Evolutionary conservation across 495 filamentous ascomycete species (phyloP), one percentile per base, ranked within the genome.

Genomic region (Aspergillus nidulans): DNA sequence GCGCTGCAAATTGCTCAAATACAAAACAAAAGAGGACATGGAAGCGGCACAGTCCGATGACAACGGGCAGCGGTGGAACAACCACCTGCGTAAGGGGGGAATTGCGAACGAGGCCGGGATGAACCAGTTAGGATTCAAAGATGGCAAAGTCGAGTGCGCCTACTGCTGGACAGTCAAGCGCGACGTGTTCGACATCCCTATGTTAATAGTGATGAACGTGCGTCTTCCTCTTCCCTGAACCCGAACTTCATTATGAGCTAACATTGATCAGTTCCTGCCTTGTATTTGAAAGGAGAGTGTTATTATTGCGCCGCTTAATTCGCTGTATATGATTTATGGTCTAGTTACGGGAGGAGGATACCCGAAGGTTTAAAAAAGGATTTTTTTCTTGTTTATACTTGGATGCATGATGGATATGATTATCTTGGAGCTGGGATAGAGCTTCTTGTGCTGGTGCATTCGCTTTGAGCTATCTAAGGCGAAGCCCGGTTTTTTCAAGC

Each of bases 151-250:
- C 45, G 89, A 96, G 64, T 96, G 91, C 76, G 90, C 85, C 62
- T 95, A 91, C 72, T 92, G 88, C 75, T 98, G 94, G 92, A 91
- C 89, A 57, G 91, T 97, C 53, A 94, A 92, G 77, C 78, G 94
- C 56, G 94, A 98, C 70, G 89, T 94, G 42, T 98, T 97, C 74
- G 94, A 97, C 70, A 96, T 98, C 69, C 94, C 94, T 24, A 97
- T 96, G 91, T 72, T 98, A 69, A 94, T 97, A 71, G 85, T 96
- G 63, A 91, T 96, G 76, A 96, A 96, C 74, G 94, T 96, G 66
- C 85, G 91, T 85, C 8, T 19, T 15, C 24, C 26, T 48, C 20
- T 7, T 46, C n/a, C 13, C 30, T 16, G n/a, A 5, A 13, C 16
- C 39, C 26, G 20, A 42, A n/a, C 12, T 12, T 15, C 28, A 20